Evolutionary conservation across 2,329 filamentous ascomycete genomes (phyloP).

Genomic region (Seiridium unicorne): DNA sequence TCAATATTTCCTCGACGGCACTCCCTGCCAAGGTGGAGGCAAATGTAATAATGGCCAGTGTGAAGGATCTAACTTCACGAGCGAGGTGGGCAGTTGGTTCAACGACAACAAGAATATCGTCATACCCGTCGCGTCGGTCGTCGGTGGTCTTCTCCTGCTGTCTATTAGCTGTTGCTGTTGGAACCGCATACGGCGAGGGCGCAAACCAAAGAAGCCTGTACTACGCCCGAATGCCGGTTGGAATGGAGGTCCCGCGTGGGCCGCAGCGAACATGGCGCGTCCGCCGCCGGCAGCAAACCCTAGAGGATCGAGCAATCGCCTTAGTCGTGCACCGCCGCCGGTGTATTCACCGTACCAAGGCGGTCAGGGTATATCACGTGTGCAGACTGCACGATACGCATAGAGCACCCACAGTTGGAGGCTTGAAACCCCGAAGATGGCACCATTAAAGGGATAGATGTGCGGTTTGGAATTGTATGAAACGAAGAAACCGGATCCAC

Average conservation of each 20-base stretch:
- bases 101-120: slow-evolving; percentile 73
- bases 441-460: not conserved
- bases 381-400: slow-evolving; percentile 3
- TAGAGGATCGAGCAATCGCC: not conserved
- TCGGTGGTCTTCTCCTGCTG: slow-evolving; percentile 72
- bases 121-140: slow-evolving; percentile 71
- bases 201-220: slow-evolving; percentile 21
- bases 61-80: slow-evolving; percentile 64
- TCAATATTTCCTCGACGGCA: slow-evolving; percentile 94
- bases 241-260: slow-evolving; percentile 10
- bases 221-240: slow-evolving; percentile 22
- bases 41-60: slow-evolving; percentile 78
- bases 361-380: not conserved
- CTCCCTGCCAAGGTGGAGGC: slow-evolving; percentile 77
- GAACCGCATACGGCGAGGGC: slow-evolving; percentile 48
- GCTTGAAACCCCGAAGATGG: not conserved
- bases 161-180: slow-evolving; percentile 66
- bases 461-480: not conserved
- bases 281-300: not conserved
- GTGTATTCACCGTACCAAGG: not conserved
- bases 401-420: not conserved
- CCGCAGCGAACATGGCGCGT: slow-evolving; percentile 1
- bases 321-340: not conserved
- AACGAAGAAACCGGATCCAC: too few relatives aligned
- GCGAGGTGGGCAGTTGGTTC: slow-evolving; percentile 76